Conservation (phyloP, 2,329 filamentous ascomycete species). For the Lomentospora prolificans region DNA sequence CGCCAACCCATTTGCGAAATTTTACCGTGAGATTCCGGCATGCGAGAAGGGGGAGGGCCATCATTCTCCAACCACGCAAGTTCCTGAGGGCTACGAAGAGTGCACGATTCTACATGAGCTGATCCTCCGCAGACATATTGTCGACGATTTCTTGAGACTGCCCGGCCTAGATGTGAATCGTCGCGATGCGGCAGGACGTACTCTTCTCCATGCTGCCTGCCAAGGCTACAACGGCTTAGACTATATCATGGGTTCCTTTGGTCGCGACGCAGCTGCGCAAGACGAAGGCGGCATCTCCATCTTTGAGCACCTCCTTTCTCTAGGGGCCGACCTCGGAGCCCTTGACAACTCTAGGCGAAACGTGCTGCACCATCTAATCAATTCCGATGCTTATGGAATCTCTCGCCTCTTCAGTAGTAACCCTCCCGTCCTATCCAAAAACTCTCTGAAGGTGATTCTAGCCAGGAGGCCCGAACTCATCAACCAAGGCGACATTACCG, state of each 20-base stretch:
- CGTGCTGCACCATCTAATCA: slow-evolving; percentile 15
- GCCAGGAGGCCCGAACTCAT: slow-evolving; percentile 9
- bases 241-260: not conserved
- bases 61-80: not conserved
- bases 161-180: slow-evolving; percentile 15
- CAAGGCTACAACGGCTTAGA: slow-evolving; percentile 7
- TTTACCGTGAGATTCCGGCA: not conserved
- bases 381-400: not conserved
- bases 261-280: not conserved
- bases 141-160: slow-evolving; percentile 14
- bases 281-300: not conserved
- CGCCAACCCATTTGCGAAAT: slow-evolving; percentile 16
- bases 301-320: slow-evolving; percentile 14
- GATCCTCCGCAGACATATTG: slow-evolving; percentile 6
- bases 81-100: slow-evolving; percentile 9
- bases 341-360: slow-evolving; percentile 15
- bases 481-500: slow-evolving; percentile 13
- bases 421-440: not conserved
- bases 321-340: slow-evolving; percentile 17
- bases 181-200: slow-evolving; percentile 17
- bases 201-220: slow-evolving; percentile 18
- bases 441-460: slow-evolving; percentile 9
- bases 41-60: not conserved
- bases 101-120: slow-evolving; percentile 16
- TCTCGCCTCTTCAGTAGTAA: too few relatives aligned